Base-by-base conservation (phyloP, 2,329 filamentous ascomycete species). In the Phoma sp. region DNA sequence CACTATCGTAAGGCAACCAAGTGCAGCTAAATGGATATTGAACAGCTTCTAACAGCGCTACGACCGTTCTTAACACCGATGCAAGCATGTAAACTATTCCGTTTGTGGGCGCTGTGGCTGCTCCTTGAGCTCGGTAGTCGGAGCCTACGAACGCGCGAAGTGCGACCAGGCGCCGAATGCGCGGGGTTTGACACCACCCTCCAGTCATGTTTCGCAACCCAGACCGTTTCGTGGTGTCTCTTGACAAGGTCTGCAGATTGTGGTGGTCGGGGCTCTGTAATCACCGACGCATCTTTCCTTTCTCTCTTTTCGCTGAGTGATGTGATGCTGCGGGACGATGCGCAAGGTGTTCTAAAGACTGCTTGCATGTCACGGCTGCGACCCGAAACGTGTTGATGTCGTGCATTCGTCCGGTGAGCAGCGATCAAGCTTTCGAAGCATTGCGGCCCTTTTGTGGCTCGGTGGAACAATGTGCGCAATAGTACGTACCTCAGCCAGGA, bases 61-160 rank as follows among this genome's bases (percentile, higher is more conserved):
- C 12, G 28, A 42, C 51, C 45, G 45, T 47, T n/a, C n/a, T 15
- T 57, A 59, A 57, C 36, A 36, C 60, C 60, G 45, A 48, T 10
- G 9, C 17, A 23, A 10, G 15, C 14, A 21, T 17, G 17, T 15
- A 10, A 12, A 7, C 39, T 33, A 34, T 32, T 7, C 51, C 28
- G 34, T 36, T 45, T 49, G 29, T 7, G 40, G 34, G n/a, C 11
- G 17, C 10, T 47, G 37, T 42, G 50, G 37, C 50, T 47, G 20
- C 5, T 34, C 21, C 11, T 12, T 20, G 15, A 36, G 36, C 45
- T 64, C 60, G 62, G 60, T 36, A 20, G 14, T 53, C 59, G 59
- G 63, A 32, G 25, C 34, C 55, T 43, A 29, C 42, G 15, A 56
- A 57, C 49, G 32, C 49, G 61, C 61, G 63, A 66, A 48, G 23